A percentile compares a stretch with the other conserved stretches of the same genome.
Conservation (phyloP, 75 land plant species). For the Azolla pinnata region DNA sequence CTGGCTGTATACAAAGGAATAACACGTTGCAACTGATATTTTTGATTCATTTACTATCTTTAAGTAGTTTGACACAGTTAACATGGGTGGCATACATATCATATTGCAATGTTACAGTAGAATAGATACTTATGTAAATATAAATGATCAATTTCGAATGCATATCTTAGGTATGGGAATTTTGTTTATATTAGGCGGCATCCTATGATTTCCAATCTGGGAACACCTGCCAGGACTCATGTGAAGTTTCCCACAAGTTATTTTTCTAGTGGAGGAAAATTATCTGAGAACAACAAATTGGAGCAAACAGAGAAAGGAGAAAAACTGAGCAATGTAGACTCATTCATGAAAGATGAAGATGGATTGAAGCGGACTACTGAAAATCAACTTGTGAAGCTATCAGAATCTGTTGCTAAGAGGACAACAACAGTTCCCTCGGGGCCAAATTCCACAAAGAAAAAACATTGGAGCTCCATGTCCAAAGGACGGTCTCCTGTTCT, state of each 20-base stretch:
- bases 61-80: too few relatives aligned
- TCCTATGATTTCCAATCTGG: slow-evolving; percentile 34
- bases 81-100: too few relatives aligned
- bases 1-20: too few relatives aligned
- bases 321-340: not conserved
- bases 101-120: not conserved
- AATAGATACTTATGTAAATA: not conserved
- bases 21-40: too few relatives aligned
- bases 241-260: slow-evolving; percentile 37
- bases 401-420: not conserved
- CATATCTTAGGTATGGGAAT: not conserved
- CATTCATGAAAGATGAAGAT: not conserved
- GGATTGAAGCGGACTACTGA: not conserved
- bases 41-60: too few relatives aligned
- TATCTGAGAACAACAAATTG: not conserved
- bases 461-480: too few relatives aligned
- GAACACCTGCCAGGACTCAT: slow-evolving; percentile 63
- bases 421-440: too few relatives aligned
- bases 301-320: not conserved
- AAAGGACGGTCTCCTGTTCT: too few relatives aligned
- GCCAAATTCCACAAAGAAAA: too few relatives aligned
- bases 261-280: not conserved
- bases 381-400: not conserved
- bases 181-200: slow-evolving; percentile 36
- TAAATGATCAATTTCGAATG: not conserved